Evolutionary conservation across 2,329 filamentous ascomycete species (phyloP).

Genomic region (Tolypocladium pustulatum): DNA sequence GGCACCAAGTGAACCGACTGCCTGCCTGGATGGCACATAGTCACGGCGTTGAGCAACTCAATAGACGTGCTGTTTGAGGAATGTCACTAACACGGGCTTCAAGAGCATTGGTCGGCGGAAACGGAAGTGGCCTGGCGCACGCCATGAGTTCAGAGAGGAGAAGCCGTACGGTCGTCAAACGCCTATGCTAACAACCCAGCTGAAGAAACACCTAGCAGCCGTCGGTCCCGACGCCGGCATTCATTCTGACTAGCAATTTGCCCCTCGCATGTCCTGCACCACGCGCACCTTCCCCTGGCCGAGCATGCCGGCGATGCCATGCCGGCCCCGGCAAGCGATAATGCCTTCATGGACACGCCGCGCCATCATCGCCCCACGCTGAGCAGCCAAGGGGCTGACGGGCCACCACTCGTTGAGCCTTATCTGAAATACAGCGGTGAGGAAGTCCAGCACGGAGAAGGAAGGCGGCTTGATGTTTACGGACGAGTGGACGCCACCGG

Average conservation of each 20-base stretch:
- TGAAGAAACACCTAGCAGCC: conserved; percentile 8
- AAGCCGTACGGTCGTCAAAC: not conserved
- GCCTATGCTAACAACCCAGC: not conserved
- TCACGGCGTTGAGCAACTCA: no score
- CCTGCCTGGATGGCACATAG: not conserved
- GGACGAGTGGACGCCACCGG: conserved; percentile 26
- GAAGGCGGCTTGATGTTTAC: conserved; percentile 27
- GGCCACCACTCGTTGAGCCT: conserved; percentile 29
- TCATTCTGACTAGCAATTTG: conserved; percentile 26
- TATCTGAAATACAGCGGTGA: conserved; percentile 21
- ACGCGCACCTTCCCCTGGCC: conserved; percentile 22
- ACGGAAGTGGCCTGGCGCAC: no score
- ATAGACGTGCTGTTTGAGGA: no score
- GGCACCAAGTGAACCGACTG: not conserved
- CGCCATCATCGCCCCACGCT: conserved; percentile 25
- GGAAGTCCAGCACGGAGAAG: conserved; percentile 17
- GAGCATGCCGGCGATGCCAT: conserved; percentile 21
- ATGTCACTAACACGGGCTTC: no score
- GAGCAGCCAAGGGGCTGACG: conserved; percentile 20
- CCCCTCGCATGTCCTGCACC: conserved; percentile 26
- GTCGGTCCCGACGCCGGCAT: conserved; percentile 12
- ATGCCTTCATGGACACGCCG: conserved; percentile 22
- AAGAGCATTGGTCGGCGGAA: no score
- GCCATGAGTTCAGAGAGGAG: no score
- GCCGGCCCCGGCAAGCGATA: conserved; percentile 19